Evolutionary conservation across 2,329 filamentous ascomycete species (phyloP), one percentile per base, ranked within the genome.

Genomic region (Thielaviopsis punctulata): DNA sequence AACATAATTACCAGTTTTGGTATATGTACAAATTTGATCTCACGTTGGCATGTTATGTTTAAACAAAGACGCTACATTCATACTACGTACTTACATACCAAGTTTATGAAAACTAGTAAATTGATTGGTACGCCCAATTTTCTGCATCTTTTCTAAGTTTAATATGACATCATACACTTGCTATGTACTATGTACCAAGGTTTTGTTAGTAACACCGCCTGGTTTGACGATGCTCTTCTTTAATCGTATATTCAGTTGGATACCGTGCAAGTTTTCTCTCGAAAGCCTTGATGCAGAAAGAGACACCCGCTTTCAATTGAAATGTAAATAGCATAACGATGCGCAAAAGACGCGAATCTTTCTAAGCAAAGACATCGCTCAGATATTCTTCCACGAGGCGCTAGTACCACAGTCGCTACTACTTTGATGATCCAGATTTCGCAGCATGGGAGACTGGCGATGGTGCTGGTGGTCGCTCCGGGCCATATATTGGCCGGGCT

Each of bases 391-490:
- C n/a, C 36, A 41, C 6, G 13, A 41, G 15, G 36, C 36, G 36
- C n/a, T 19, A 41, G 5, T 6, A 19, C 36, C 36, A 19, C n/a
- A 19, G 7, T 50, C 43, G n/a, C 39, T 44, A 44, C n/a, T 39
- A 50, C 49, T 48, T 45, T 44, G 52, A 45, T 25, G 48, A 41
- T 24, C 49, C 21, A 19, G 45, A 45, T 44, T 24, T 22, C n/a
- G 52, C 36, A 5, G 23, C 23, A 18, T 39, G 45, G 7, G 52
- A 50, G 12, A 45, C 33, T 33, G 0, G 58, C 57, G 48, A 66
- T 64, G 19, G 62, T 60, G 44, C 43, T 13, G 52, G 52, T 24
- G 52, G 52, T 12, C 52, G 27, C 33, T 54, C 52, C 27, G 52
- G 52, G 3, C 52, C 52, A 39, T 48, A 54, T 8, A 49, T 51